A percentile compares a stretch with the other conserved stretches of the same genome.
Conservation (phyloP, 2,329 filamentous ascomycete species). For the Corynespora cassiicola region DNA sequence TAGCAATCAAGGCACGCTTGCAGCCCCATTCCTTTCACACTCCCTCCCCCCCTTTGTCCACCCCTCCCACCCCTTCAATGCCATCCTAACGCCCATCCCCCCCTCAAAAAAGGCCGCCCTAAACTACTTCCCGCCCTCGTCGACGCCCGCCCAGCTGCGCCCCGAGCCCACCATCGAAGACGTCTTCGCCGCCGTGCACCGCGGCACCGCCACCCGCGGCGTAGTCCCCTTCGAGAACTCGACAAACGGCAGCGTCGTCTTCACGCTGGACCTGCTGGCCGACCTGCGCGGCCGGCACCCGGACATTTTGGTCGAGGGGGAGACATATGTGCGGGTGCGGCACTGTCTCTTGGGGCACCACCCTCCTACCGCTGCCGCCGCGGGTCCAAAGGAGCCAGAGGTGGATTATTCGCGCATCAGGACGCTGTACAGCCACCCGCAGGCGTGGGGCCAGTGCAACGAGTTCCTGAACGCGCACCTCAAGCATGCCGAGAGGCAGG, state of each 20-base stretch:
- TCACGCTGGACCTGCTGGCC: conserved; percentile 87
- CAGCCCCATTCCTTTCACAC: conserved; percentile 10
- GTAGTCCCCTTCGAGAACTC: conserved; percentile 97
- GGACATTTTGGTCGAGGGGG: conserved; percentile 78
- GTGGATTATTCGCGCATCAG: conserved; percentile 71
- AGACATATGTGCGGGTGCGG: conserved; percentile 85
- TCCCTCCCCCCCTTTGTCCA: conserved; percentile 20
- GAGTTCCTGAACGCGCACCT: conserved; percentile 74
- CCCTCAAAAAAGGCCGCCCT: conserved; percentile 64
- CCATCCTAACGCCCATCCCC: neutral
- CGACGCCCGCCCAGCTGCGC: too few species aligned
- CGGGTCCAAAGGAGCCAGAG: neutral
- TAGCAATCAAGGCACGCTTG: neutral
- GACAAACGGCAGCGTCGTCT: conserved; percentile 89
- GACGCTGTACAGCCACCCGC: conserved; percentile 89
- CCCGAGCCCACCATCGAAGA: conserved; percentile 63
- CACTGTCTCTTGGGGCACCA: conserved; percentile 77
- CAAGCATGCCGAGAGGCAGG: conserved; percentile 77
- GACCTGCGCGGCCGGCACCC: conserved; percentile 70
- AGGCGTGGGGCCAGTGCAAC: conserved; percentile 92
- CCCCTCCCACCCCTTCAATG: neutral
- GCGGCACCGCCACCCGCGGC: conserved; percentile 68
- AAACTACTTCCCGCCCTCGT: conserved; percentile 52
- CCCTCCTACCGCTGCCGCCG: conserved; percentile 13
- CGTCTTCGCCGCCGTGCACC: conserved; percentile 80